These are phyloP conservation scores for Syncephalis plumigaleata DNA, from an alignment of 371 early-diverging fungal species.

Conservation along the genomic window DNA sequence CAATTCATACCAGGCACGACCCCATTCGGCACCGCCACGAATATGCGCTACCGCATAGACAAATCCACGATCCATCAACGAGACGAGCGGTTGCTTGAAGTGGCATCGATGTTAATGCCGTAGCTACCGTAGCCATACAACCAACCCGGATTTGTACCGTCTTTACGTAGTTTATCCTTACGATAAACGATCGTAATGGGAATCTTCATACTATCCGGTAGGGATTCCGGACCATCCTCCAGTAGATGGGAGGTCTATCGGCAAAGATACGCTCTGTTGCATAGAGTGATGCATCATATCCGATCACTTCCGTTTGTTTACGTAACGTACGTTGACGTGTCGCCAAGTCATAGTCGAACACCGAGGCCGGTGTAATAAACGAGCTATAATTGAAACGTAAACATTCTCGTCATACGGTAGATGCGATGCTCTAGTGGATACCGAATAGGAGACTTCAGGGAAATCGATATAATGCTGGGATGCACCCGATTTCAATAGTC, in stretches of 20 bases:
- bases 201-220: constrained; percentile 22
- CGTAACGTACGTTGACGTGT: constrained; percentile 20
- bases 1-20: constrained; percentile 27
- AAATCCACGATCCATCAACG: constrained; percentile 22
- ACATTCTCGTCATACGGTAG: constrained; percentile 15
- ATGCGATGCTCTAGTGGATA: constrained; percentile 26
- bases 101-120: constrained; percentile 1
- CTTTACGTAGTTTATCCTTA: neutral
- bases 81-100: neutral
- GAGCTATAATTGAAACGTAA: constrained; percentile 28
- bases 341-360: constrained; percentile 34
- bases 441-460: constrained; percentile 30
- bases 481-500: constrained; percentile 11
- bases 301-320: constrained; percentile 21
- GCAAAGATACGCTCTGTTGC: constrained; percentile 33
- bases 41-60: constrained; percentile 43
- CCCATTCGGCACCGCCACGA: constrained; percentile 40
- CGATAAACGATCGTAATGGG: constrained; percentile 3
- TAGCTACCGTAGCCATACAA: constrained; percentile 5
- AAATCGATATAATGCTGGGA: constrained; percentile 39
- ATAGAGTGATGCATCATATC: constrained; percentile 28
- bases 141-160: constrained; percentile 2
- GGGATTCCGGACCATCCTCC: constrained; percentile 5
- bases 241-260: constrained; percentile 24
- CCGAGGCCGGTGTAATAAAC: constrained; percentile 29